These are phyloP conservation scores for Bretziella fagacearum DNA, from an alignment of 2,329 filamentous ascomycete genomes.

Conservation along the genomic window DNA sequence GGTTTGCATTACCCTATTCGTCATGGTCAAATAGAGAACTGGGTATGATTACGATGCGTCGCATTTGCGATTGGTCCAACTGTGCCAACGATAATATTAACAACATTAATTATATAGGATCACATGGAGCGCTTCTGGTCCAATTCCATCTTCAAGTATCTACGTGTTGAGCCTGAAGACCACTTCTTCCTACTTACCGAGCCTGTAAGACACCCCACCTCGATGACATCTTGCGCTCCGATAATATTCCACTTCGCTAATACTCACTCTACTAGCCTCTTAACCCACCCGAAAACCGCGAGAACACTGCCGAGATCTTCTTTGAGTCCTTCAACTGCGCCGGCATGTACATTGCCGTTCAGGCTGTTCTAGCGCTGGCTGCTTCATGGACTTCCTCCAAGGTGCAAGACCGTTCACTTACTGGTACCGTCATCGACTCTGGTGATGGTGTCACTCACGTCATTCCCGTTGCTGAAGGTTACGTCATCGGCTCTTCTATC, in stretches of 20 bases:
- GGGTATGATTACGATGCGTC: slow-evolving; percentile 48
- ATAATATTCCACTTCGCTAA: not conserved
- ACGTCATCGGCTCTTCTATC: slow-evolving; percentile 97
- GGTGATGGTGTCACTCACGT: slow-evolving; percentile 98
- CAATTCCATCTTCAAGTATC: slow-evolving; percentile 99
- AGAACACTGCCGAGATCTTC: slow-evolving; percentile 98
- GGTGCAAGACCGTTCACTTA: slow-evolving; percentile 87
- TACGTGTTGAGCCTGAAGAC: slow-evolving; percentile 94
- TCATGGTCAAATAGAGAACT: slow-evolving; percentile 97
- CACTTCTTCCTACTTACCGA: slow-evolving; percentile 97
- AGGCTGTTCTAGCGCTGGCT: slow-evolving; percentile 87
- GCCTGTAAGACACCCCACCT: slow-evolving; percentile 38
- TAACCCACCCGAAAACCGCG: slow-evolving; percentile 95
- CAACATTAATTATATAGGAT: slow-evolving; percentile 40
- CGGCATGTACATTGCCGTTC: slow-evolving; percentile 95
- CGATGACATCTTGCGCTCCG: not conserved
- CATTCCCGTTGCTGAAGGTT: slow-evolving; percentile 94
- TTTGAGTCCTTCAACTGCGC: slow-evolving; percentile 99
- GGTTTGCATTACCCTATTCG: slow-evolving; percentile 94
- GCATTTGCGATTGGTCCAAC: slow-evolving; percentile 16
- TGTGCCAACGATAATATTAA: slow-evolving; percentile 17
- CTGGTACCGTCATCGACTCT: slow-evolving; percentile 94
- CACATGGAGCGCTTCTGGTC: slow-evolving; percentile 99
- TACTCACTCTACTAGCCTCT: slow-evolving; percentile 45
- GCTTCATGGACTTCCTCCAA: slow-evolving; percentile 98